Evolutionary conservation across 257 asterid genomes (phyloP).

Genomic region (Cruciata laevipes): DNA sequence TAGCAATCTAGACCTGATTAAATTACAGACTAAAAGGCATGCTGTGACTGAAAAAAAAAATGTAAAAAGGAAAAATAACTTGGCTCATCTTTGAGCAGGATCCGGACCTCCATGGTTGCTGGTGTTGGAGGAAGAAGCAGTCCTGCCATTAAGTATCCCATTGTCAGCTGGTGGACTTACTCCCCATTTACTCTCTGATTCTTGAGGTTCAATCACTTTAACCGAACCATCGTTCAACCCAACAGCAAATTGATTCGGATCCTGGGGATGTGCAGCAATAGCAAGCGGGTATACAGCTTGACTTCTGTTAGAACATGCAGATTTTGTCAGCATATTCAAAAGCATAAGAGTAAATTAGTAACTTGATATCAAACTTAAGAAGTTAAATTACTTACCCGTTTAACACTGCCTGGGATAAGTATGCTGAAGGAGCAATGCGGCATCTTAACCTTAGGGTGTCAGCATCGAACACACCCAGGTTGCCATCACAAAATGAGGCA

Average conservation of each 20-base stretch:
- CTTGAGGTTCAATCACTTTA: conserved; percentile 92
- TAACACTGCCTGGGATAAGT: conserved; percentile 50
- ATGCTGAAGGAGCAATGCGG: conserved; percentile 74
- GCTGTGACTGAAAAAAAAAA: not conserved
- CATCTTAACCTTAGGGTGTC: conserved; percentile 83
- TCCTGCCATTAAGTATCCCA: conserved; percentile 52
- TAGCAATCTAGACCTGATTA: conserved; percentile 44
- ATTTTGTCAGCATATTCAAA: conserved; percentile 9
- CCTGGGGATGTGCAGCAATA: conserved; percentile 86
- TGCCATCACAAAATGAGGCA: conserved; percentile 87
- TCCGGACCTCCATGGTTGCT: conserved; percentile 69
- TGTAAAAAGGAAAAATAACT: not conserved
- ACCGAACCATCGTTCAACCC: conserved; percentile 88
- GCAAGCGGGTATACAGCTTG: conserved; percentile 62
- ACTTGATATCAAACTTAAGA: not conserved
- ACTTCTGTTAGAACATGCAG: conserved; percentile 35
- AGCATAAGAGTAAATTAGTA: not conserved
- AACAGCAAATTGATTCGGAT: conserved; percentile 73
- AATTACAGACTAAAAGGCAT: conserved; percentile 35
- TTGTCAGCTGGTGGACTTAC: conserved; percentile 62
- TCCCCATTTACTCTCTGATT: conserved; percentile 83
- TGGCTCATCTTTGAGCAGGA: conserved; percentile 63
- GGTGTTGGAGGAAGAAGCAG: conserved; percentile 58
- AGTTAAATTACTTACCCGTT: conserved; percentile 54
- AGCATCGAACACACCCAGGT: conserved; percentile 80